A percentile compares a stretch with the other conserved stretches of the same genome.
Conservation (phyloP, 768 basidiomycete species). For the Candolleomyces aberdarensis region DNA sequence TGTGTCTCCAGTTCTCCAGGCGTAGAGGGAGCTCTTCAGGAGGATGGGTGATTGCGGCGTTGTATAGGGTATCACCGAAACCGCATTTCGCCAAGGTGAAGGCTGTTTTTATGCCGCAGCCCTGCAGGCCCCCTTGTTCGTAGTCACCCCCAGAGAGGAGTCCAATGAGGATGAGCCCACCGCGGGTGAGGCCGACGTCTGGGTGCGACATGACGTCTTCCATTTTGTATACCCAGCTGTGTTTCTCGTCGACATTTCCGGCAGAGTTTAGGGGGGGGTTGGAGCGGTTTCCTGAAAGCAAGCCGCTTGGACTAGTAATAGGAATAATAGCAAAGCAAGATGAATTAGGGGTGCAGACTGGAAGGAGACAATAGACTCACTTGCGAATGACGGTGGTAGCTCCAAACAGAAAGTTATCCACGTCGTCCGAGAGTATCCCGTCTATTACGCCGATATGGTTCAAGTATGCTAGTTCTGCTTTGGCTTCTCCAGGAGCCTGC, state of each 20-base stretch:
- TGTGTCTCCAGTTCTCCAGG: constrained; percentile 60
- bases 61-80: constrained; percentile 66
- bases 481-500: constrained; percentile 91
- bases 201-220: constrained; percentile 38
- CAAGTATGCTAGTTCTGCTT: constrained; percentile 88
- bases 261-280: constrained; percentile 61
- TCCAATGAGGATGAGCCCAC: constrained; percentile 79
- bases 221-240: constrained; percentile 46
- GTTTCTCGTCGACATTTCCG: constrained; percentile 74
- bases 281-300: constrained; percentile 66
- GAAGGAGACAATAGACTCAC: constrained; percentile 39
- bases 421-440: constrained; percentile 88
- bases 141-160: constrained; percentile 92
- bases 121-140: constrained; percentile 55
- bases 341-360: constrained; percentile 9
- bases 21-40: constrained; percentile 47
- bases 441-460: constrained; percentile 83
- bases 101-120: constrained; percentile 70
- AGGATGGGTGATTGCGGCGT: constrained; percentile 51
- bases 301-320: constrained; percentile 56
- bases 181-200: constrained; percentile 50
- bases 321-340: background rate
- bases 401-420: constrained; percentile 90
- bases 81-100: constrained; percentile 79
- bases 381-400: constrained; percentile 83